Evolutionary conservation across 2,329 filamentous ascomycete genomes (phyloP).

Genomic region (Aotearoamyces nothofagi): DNA sequence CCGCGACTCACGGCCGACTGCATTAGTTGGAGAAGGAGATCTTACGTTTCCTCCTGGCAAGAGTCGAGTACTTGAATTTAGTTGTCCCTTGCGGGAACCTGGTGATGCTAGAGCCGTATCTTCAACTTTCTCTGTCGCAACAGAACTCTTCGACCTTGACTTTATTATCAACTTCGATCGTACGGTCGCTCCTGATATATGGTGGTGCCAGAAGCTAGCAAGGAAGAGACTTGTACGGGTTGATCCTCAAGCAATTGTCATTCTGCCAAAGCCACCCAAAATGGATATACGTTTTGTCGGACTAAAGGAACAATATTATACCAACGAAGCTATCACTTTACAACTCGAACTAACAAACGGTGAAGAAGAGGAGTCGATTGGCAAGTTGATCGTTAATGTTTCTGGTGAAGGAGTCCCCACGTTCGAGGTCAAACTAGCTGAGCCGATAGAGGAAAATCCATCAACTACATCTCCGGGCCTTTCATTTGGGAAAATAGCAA

Average conservation of each 20-base stretch:
- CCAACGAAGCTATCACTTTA: slow-evolving; percentile 60
- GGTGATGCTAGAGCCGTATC: slow-evolving; percentile 57
- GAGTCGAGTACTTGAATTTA: slow-evolving; percentile 55
- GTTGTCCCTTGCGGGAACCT: slow-evolving; percentile 62
- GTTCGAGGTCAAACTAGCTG: slow-evolving; percentile 23
- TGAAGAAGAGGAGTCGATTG: slow-evolving; percentile 65
- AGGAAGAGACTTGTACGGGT: slow-evolving; percentile 31
- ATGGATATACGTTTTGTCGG: slow-evolving; percentile 58
- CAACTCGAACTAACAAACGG: slow-evolving; percentile 61
- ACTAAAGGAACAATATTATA: slow-evolving; percentile 62
- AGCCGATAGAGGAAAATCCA: slow-evolving; percentile 2
- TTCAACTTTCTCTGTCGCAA: slow-evolving; percentile 46
- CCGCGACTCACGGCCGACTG: slow-evolving; percentile 19
- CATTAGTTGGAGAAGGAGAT: slow-evolving; percentile 40
- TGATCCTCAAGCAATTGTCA: slow-evolving; percentile 43
- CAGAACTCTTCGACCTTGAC: slow-evolving; percentile 49
- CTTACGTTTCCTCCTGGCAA: slow-evolving; percentile 52
- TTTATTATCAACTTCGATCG: slow-evolving; percentile 42
- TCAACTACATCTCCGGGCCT: neutral
- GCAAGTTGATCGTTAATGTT: slow-evolving; percentile 54
- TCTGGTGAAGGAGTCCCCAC: slow-evolving; percentile 39
- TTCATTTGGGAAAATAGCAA: slow-evolving; percentile 23
- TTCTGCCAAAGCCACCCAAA: slow-evolving; percentile 84
- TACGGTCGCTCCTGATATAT: slow-evolving; percentile 27
- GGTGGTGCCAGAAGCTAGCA: slow-evolving; percentile 30